phyloP scores from a whole-genome alignment of 2,329 filamentous ascomycete species.

The Alternaria novae-zelandiae region DNA sequence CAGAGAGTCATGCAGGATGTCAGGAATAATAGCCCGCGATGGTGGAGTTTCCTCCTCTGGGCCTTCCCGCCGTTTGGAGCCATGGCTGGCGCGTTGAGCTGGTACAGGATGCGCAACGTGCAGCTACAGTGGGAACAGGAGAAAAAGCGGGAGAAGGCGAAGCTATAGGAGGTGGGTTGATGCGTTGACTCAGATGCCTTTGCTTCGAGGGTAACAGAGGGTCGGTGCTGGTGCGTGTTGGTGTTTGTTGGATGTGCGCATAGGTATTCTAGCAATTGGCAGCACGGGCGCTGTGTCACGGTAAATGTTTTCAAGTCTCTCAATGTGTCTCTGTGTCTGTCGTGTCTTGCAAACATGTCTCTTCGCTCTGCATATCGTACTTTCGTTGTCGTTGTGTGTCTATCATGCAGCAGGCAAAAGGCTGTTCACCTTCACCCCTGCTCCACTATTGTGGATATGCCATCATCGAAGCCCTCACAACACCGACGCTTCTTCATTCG shows the following conservation, averaged over 20 bases:
- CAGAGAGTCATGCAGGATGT: conserved; percentile 69
- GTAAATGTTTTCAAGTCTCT: conserved; percentile 1
- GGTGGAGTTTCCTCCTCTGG: conserved; percentile 80
- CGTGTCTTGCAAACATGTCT: not conserved
- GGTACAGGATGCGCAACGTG: conserved; percentile 73
- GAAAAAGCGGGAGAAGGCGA: conserved; percentile 63
- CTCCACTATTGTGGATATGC: not conserved
- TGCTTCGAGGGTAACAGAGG: not conserved
- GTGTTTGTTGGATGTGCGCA: conserved; percentile 15
- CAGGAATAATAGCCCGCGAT: conserved; percentile 68
- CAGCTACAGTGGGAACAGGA: conserved; percentile 74
- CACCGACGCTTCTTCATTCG: conserved; percentile 5
- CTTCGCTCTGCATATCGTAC: not conserved
- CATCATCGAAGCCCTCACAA: not conserved
- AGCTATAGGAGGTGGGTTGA: conserved; percentile 51
- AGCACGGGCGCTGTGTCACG: conserved; percentile 13
- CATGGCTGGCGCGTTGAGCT: conserved; percentile 71
- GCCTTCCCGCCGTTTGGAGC: conserved; percentile 77
- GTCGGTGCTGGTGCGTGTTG: conserved; percentile 7
- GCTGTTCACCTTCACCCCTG: conserved; percentile 7
- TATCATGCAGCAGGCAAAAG: not conserved
- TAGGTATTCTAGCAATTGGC: conserved; percentile 19
- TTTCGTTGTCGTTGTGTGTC: not conserved
- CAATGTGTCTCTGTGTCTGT: not conserved
- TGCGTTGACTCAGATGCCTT: not conserved